These are phyloP conservation scores for Leishmania martiniquensis DNA, from an alignment of 208 protist species.

Conservation along the genomic window DNA sequence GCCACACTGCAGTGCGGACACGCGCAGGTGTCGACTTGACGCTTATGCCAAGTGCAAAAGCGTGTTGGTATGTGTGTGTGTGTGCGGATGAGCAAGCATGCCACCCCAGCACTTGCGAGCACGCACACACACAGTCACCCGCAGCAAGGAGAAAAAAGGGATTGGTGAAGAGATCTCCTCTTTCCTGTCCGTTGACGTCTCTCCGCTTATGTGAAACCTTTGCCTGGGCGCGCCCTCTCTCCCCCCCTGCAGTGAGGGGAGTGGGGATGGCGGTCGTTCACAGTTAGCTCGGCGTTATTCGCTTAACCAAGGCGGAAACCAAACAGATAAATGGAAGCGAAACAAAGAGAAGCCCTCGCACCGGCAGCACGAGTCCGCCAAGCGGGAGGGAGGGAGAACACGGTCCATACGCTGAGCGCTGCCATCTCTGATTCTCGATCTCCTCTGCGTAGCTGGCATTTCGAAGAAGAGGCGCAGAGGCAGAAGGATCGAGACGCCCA, in stretches of 20 bases:
- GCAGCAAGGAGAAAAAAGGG: not conserved
- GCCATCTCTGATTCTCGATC: not conserved
- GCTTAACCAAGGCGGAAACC: not conserved
- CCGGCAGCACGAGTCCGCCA: not conserved
- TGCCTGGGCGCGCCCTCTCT: not conserved
- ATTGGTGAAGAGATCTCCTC: not conserved
- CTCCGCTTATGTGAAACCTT: not conserved
- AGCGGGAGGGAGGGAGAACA: not conserved
- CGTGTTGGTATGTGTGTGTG: too few relatives aligned
- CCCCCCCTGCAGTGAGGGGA: not conserved
- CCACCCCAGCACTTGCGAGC: not conserved
- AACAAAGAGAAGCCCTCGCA: not conserved
- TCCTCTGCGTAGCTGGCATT: not conserved
- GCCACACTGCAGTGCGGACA: not conserved
- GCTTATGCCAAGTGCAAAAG: too few relatives aligned
- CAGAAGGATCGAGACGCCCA: not conserved
- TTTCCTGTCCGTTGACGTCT: not conserved
- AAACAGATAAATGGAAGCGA: not conserved
- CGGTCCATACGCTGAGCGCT: not conserved
- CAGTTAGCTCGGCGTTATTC: constrained; percentile 7
- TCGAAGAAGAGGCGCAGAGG: not conserved
- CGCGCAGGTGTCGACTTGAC: not conserved
- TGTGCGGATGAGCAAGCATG: not conserved
- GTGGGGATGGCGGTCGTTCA: not conserved
- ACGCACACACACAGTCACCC: not conserved